These are phyloP conservation scores for Raddia guianensis DNA, from an alignment of 176 grass and related monocot genomes.

Conservation along the genomic window DNA sequence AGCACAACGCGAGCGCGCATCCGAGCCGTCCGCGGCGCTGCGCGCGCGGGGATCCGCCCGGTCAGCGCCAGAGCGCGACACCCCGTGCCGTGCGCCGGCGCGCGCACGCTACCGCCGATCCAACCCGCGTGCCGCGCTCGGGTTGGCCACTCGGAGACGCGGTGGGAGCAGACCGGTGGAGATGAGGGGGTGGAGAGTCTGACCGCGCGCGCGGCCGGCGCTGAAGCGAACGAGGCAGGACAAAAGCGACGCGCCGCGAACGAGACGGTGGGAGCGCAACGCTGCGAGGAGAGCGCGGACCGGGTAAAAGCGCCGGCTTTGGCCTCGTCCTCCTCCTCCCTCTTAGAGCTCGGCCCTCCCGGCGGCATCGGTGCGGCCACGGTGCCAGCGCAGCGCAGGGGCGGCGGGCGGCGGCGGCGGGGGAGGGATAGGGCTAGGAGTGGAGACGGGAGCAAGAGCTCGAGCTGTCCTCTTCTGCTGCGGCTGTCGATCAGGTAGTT, in stretches of 20 bases:
- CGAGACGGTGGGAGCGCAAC: not conserved
- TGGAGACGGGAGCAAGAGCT: not conserved
- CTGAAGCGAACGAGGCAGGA: conserved; percentile 2
- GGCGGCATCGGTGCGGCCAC: conserved; percentile 32
- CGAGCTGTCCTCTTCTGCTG: not conserved
- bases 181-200: not conserved
- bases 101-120: not conserved
- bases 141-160: not conserved
- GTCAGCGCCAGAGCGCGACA: conserved; percentile 15
- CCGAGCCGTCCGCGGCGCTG: not conserved
- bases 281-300: not conserved
- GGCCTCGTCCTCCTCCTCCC: not conserved
- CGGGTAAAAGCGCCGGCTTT: conserved; percentile 23
- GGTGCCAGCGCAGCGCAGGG: not conserved
- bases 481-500: not conserved
- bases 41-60: not conserved
- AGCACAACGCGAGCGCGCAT: not conserved
- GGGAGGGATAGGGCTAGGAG: no score
- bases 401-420: not conserved
- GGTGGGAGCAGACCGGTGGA: not conserved
- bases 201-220: not conserved
- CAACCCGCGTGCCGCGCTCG: not conserved
- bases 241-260: conserved; percentile 37
- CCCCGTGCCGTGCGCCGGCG: not conserved
- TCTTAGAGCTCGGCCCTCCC: not conserved